Evolutionary conservation across 2,329 filamentous ascomycete genomes (phyloP), one percentile per base, ranked within the genome.

Genomic region (Trichoderma polysporum): DNA sequence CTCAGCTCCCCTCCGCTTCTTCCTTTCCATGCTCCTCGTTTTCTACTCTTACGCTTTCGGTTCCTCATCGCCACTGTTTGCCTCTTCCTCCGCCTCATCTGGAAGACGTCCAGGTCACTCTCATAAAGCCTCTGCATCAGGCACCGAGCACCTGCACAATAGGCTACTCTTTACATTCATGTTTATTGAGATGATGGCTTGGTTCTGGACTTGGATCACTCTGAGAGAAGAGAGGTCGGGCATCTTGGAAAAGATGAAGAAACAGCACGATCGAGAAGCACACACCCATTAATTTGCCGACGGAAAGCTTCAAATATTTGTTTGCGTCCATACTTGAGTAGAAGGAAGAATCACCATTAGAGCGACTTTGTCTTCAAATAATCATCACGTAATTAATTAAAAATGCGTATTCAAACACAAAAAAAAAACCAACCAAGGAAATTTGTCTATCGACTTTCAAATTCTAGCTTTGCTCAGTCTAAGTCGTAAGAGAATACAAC

Each of bases 191-290:
- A 87, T 92, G 76, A 83, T 92, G 71, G 85, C 86, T 69, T 97
- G 93, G 92, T 93, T 97, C 78, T 97, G 93, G 93, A 88, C 87
- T 27, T 92, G 88, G 84, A 83, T 90, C 33, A 90, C 87, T 4
- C 77, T 93, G 72, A 82, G 87, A 61, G 90, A 93, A 73, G 90
- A 93, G 81, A 74, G 80, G n/a, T 70, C 73, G 4, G 79, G 76
- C 22, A 74, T 86, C 2, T 67, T 81, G 10, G 73, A 73, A 8
- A 79, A 78, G 69, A 81, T 82, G 74, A 76, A 74, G 70, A 76
- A 69, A 60, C 63, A 69, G 33, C 68, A 63, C 7, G 62, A 74
- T 52, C 62, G 64, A 12, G 50, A 61, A 41, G 45, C 27, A 8
- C 66, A 68, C 10, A 50, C 29, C 33, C 59, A 63, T 9, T 67